Evolutionary conservation across 2,329 filamentous ascomycete species (phyloP), one percentile per base, ranked within the genome.

Genomic region (Akanthomyces dipterigenus): DNA sequence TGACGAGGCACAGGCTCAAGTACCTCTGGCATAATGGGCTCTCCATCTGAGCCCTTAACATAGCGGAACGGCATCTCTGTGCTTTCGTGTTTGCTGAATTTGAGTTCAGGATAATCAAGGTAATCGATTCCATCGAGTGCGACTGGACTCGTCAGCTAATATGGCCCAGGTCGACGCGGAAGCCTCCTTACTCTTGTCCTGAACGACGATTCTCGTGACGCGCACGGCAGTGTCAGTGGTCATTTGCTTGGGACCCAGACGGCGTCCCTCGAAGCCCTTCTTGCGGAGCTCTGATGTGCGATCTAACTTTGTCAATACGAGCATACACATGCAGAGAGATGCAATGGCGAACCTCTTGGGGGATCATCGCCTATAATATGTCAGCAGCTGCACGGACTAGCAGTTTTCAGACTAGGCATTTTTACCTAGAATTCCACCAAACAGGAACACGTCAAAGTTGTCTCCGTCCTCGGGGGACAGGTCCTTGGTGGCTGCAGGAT

Each of bases 61-160:
- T 99, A 99, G 67, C 95, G 90, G 76, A 99, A 99, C 1, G 95
- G 95, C 95, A 99, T 98, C 74, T 96, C 83, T 0, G 93, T 96
- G 73, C 90, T 95, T 77, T 99, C 95, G 70, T 96, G 88, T 72
- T 95, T 88, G 73, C 90, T 91, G 73, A 98, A 88, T 70, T 88
- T 88, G 70, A 99, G 83, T 71, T 98, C 93, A 0, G 95, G 95
- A 70, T 90, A 87, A 72, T 98, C 93, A 38, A 95, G 74, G 71
- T 95, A 97, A 2, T 86, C 81, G 38, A 99, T 88, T 66, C 92
- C 80, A 61, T 89, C 85, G 51, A 99, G 79, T 0, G 89, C 82
- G 42, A 88, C 92, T 96, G 66, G 49, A 36, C 22, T 51, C 31
- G 46, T 64, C 53, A 65, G 64, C 64, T 46, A 64, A 61, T 46